Base-by-base conservation (phyloP, 2,329 filamentous ascomycete species). In the Trichophyton verrucosum region DNA sequence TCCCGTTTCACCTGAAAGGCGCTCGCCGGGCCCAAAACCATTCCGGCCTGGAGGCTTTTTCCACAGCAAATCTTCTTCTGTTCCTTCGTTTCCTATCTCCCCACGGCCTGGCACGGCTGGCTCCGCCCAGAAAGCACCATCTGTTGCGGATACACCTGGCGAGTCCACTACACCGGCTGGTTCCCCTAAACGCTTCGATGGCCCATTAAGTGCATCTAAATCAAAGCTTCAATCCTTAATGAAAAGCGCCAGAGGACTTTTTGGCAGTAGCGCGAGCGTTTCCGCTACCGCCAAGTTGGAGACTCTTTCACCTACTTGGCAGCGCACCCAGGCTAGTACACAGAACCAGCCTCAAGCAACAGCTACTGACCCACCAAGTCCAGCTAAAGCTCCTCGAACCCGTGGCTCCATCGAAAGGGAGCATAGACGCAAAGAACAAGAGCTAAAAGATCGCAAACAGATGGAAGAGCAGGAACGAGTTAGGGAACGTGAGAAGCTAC, bases 201-300 rank as follows among this genome's bases (percentile, higher is more conserved):
- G 87, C 62, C 90, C 90, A 3, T 74, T 96, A 62, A 96, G 91
- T 73, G 90, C 94, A 58, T 91, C 94, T 30, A 97, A 96, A 76
- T 89, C 88, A 69, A 95, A 91, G 71, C 79, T 97, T 56, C 95
- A 92, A 55, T 95, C 91, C 8, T 91, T 96, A 62, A 79, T 96
- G 67, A 91, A 91, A 74, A 88, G 86, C 60, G 94, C 91, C 3
- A 92, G 88, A 72, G 89, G 87, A 13, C 82, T 96, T 57, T 86
- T 96, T 64, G 89, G 87, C 17, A 95, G 88, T 66, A 92, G 81
- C 64, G 83, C 80, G 62, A 77, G 80, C 51, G 73, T 80, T 11
- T 82, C 82, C 64, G 81, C 81, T 53, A 80, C 83, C 51, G 80
- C 80, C 2, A 84, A 81, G 65, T 70, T 83, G 62, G 82, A 85